Base-by-base conservation (phyloP, 2,329 filamentous ascomycete genomes). In the Pseudocercospora cruenta region DNA sequence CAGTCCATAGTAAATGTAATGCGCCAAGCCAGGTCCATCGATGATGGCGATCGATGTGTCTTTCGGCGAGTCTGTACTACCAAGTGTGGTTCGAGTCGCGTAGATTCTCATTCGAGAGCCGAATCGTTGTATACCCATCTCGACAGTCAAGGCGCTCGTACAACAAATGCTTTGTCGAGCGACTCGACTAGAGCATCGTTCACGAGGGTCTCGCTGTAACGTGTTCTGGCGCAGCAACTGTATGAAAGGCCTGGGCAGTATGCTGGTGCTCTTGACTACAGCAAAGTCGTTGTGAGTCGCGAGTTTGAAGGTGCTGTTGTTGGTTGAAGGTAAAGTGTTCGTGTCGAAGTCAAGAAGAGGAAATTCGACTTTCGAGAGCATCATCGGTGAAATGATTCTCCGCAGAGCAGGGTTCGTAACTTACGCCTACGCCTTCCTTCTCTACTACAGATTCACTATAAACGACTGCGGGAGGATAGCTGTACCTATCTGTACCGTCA, bases 11-110 rank as follows among this genome's bases (percentile, higher is more conserved):
- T 91, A 88, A 47, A 94, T 82, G 76, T 92, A 86, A 76, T 94
- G 91, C 1, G 92, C 91, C 26, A 96, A 80, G 1, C 88, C 89
- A 4, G 93, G 93, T 0, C 93, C 93, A 75, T 97, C 93, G 63
- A 96, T 87, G 53, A 88, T 81, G 16, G 85, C 78, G 22, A 53
- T 67, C 9, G 70, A 60, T 19, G 76, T 45, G 21, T 51, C 8
- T 4, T 47, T 45, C 1, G 58, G 28, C 9, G 54, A 53, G 2
- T 39, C 53, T 10, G 62, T 69, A 16, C 47, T 64, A 4, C 65
- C 67, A 12, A 67, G 61, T 8, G 49, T 64, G 12, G 45, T 53
- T 28, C 49, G 66, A 2, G 43, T 57, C 5, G 68, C 68, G 36
- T 70, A 66, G 21, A 63, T 65, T 49, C 64, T 63, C 65, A 74